A percentile compares a stretch with the other conserved stretches of the same genome.
phyloP scores from a whole-genome alignment of 805 yeast genomes.

The Wickerhamiella vanderwaltii region DNA sequence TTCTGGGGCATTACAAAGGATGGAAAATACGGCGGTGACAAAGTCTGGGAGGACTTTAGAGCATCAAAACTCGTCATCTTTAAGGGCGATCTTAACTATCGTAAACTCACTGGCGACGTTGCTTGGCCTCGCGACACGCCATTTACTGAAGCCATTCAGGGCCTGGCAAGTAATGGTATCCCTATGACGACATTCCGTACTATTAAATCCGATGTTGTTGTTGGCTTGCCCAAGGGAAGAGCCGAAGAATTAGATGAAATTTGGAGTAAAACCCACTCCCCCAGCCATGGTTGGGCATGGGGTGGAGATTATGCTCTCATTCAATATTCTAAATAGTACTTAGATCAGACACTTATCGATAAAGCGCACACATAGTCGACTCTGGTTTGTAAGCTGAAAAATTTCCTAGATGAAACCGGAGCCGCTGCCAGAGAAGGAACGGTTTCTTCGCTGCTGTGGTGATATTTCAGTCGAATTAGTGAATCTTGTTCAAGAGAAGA shows the following conservation, averaged over 20 bases:
- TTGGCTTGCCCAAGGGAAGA: conserved; percentile 60
- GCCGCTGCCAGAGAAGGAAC: conserved; percentile 80
- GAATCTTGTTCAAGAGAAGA: conserved; percentile 56
- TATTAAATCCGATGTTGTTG: conserved; percentile 91
- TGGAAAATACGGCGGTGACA: conserved; percentile 46
- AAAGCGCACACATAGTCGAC: neutral
- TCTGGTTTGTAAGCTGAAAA: conserved; percentile 7
- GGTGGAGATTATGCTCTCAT: conserved; percentile 94
- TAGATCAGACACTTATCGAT: conserved; percentile 1
- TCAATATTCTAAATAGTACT: conserved; percentile 28
- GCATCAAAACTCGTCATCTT: conserved; percentile 57
- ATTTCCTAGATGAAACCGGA: conserved; percentile 37
- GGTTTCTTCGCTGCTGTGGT: conserved; percentile 84
- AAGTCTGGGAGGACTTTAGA: conserved; percentile 47
- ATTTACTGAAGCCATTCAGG: conserved; percentile 56
- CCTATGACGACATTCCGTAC: conserved; percentile 73
- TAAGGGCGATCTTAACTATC: conserved; percentile 92
- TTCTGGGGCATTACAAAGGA: conserved; percentile 54
- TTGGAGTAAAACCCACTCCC: conserved; percentile 45
- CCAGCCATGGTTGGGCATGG: conserved; percentile 71
- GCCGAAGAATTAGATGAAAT: conserved; percentile 51
- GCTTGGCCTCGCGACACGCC: conserved; percentile 76
- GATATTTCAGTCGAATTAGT: conserved; percentile 83
- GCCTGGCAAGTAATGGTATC: conserved; percentile 49
- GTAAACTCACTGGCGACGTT: conserved; percentile 86